Evolutionary conservation across 2,329 filamentous ascomycete species (phyloP).

Genomic region (Akanthomyces lecanii): DNA sequence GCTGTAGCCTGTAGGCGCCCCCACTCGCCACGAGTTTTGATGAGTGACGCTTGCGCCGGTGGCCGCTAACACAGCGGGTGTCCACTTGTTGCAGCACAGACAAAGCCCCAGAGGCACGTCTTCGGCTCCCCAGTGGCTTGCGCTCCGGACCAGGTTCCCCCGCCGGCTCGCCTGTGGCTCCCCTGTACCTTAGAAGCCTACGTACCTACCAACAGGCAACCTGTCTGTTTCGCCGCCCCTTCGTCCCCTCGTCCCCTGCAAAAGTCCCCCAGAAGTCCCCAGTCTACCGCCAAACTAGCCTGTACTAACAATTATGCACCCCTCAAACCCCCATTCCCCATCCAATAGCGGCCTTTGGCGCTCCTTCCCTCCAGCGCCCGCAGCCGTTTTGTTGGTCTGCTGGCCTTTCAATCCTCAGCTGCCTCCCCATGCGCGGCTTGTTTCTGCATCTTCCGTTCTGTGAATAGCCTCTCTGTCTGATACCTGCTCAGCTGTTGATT

Average conservation of each 20-base stretch:
- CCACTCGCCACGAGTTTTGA: not conserved
- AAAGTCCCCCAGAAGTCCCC: not conserved
- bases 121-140: not conserved
- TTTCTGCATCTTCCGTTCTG: not conserved
- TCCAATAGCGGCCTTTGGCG: not conserved
- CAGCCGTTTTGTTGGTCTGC: not conserved
- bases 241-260: not conserved
- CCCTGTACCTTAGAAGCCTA: not conserved
- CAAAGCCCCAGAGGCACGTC: not conserved
- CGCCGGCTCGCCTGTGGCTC: not conserved
- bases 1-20: not conserved
- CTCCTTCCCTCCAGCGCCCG: not conserved
- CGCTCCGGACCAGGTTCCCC: not conserved
- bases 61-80: too few species aligned
- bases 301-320: not conserved
- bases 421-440: not conserved
- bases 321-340: not conserved
- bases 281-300: not conserved
- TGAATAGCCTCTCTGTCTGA: not conserved
- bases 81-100: not conserved
- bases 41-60: too few species aligned
- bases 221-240: not conserved
- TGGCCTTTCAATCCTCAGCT: slow-evolving; percentile 1
- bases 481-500: not conserved
- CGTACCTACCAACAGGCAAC: not conserved